Evolutionary conservation across 805 yeast species (phyloP).

Genomic region (Saturnispora zaruensis): DNA sequence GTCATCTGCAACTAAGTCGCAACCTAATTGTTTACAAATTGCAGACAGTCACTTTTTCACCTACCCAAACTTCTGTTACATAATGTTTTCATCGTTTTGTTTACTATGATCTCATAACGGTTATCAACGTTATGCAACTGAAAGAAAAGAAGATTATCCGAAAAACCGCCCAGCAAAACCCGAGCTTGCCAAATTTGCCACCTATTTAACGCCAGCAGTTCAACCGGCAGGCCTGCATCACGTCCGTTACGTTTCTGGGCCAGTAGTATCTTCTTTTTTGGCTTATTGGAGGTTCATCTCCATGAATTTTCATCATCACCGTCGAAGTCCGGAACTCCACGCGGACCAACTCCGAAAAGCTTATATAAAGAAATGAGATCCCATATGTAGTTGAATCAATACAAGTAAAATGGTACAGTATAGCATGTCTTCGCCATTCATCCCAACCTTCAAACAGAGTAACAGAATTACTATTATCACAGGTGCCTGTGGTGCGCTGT

Average conservation of each 20-base stretch:
- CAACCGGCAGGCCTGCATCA: no score
- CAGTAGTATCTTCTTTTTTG: not conserved
- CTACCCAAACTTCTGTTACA: not conserved
- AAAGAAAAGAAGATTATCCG: not conserved
- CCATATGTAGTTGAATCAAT: not conserved
- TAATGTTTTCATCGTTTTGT: not conserved
- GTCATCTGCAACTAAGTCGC: no score
- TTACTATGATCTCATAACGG: not conserved
- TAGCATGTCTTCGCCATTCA: conserved; percentile 19
- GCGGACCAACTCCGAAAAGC: conserved; percentile 3
- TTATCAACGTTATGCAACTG: not conserved
- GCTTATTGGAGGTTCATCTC: not conserved
- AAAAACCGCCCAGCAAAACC: not conserved
- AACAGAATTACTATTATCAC: conserved; percentile 66
- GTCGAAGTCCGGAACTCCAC: conserved; percentile 5
- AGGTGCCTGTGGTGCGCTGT: conserved; percentile 78
- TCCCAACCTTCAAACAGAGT: conserved; percentile 60
- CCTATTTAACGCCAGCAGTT: no score
- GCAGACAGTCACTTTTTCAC: not conserved
- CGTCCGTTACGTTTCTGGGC: not conserved
- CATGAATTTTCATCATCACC: not conserved
- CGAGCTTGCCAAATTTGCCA: not conserved
- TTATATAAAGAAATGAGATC: not conserved
- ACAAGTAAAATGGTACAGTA: not conserved
- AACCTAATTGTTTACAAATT: no score